These are phyloP conservation scores for Tilletia horrida DNA, from an alignment of 1,284 basidiomycete species.

Conservation along the genomic window DNA sequence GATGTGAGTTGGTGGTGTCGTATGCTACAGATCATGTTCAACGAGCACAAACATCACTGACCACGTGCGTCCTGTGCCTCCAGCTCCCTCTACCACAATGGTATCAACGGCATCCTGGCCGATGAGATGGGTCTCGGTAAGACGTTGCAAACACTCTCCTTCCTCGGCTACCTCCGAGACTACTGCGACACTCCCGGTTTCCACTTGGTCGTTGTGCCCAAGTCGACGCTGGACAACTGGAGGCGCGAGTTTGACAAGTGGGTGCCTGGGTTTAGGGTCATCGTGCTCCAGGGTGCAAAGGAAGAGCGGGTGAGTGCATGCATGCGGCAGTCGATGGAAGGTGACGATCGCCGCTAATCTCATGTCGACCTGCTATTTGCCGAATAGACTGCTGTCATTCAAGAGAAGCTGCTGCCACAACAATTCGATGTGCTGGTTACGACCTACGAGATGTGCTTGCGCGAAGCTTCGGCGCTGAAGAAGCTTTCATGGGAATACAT, in stretches of 20 bases:
- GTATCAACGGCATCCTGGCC: conserved; percentile 49
- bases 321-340: too few species aligned
- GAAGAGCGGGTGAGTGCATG: conserved; percentile 69
- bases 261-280: conserved; percentile 77
- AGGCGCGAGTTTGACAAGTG: conserved; percentile 85
- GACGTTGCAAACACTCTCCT: conserved; percentile 95
- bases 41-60: conserved; percentile 8
- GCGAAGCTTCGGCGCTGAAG: conserved; percentile 85
- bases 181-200: conserved; percentile 74
- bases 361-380: not conserved
- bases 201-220: conserved; percentile 93
- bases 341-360: not conserved
- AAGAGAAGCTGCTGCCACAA: conserved; percentile 73
- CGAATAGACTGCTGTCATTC: conserved; percentile 65
- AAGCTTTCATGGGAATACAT: conserved; percentile 98
- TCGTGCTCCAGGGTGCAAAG: conserved; percentile 79
- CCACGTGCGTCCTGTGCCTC: not conserved
- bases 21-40: conserved; percentile 60
- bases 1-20: conserved; percentile 61
- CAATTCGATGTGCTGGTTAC: conserved; percentile 95
- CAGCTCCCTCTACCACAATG: conserved; percentile 41
- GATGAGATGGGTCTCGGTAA: conserved; percentile 84
- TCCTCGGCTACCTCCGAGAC: conserved; percentile 90
- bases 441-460: conserved; percentile 94
- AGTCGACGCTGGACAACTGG: conserved; percentile 97